phyloP scores from a whole-genome alignment of 768 basidiomycete genomes.

The Plicaturopsis crispa region DNA sequence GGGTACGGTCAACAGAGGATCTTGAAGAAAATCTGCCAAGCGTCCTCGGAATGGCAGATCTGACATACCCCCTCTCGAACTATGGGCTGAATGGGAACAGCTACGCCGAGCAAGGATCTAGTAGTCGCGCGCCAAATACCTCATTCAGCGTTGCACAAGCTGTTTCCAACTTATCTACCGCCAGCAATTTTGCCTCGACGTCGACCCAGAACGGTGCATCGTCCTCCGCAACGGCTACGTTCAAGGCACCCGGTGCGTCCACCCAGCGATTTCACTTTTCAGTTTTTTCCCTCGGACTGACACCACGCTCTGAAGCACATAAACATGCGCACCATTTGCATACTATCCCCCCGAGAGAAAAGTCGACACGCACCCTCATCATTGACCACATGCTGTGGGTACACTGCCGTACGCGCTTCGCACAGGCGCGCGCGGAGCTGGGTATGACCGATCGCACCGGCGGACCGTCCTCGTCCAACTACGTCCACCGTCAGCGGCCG shows the following conservation, averaged over 20 bases:
- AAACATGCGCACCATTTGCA: constrained; percentile 86
- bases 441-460: constrained; percentile 81
- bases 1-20: no score
- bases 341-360: constrained; percentile 80
- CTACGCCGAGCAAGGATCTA: no score
- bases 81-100: no score
- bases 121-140: no score
- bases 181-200: background rate
- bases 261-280: background rate
- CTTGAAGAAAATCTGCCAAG: no score
- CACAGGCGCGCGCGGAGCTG: constrained; percentile 78
- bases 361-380: constrained; percentile 82
- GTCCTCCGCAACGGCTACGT: background rate
- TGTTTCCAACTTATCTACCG: no score
- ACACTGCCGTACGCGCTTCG: constrained; percentile 72
- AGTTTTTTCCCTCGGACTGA: background rate
- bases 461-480: constrained; percentile 52
- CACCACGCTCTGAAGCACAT: no score
- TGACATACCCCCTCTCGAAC: no score
- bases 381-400: constrained; percentile 87
- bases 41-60: no score
- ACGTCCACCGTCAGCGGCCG: constrained; percentile 56
- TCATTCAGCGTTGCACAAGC: no score
- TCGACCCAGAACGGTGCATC: background rate
- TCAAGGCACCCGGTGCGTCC: background rate